Conservation (phyloP, 2,329 filamentous ascomycete genomes). For the Orbilia quercus region DNA sequence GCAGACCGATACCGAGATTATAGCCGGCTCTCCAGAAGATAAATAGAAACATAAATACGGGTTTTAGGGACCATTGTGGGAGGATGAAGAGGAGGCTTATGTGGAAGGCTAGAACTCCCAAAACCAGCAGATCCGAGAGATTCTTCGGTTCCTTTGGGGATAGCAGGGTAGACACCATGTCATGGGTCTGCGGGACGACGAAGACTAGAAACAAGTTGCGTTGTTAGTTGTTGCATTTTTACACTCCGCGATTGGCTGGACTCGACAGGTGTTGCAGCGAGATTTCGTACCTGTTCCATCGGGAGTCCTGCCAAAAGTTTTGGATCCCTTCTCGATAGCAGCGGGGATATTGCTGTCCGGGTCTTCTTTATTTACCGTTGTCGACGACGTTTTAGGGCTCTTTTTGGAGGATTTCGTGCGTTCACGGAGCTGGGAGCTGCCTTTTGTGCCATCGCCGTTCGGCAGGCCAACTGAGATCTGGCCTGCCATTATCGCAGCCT, state of each 20-base stretch:
- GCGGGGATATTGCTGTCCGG: not conserved
- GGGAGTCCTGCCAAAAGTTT: constrained; percentile 89
- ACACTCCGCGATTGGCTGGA: constrained; percentile 18
- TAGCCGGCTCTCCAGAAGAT: constrained; percentile 92
- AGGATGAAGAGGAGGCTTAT: constrained; percentile 79
- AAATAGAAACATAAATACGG: constrained; percentile 84
- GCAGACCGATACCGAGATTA: constrained; percentile 91
- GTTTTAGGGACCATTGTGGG: constrained; percentile 75
- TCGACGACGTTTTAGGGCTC: not conserved
- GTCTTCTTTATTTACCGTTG: constrained; percentile 9
- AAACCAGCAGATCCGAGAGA: constrained; percentile 82
- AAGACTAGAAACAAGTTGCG: constrained; percentile 76
- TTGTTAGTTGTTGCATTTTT: constrained; percentile 56
- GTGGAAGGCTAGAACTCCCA: constrained; percentile 80
- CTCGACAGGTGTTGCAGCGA: constrained; percentile 24
- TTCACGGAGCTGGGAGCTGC: constrained; percentile 38
- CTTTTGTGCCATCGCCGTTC: constrained; percentile 17
- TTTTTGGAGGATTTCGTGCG: constrained; percentile 34
- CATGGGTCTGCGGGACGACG: constrained; percentile 92
- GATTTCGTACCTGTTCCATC: constrained; percentile 81
- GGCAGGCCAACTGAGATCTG: constrained; percentile 31
- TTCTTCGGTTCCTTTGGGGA: constrained; percentile 97
- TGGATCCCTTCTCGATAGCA: constrained; percentile 66
- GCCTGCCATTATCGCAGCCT: constrained; percentile 3
- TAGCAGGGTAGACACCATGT: constrained; percentile 98